Conservation (phyloP, 2,329 filamentous ascomycete genomes). For the Alternaria burnsii region DNA sequence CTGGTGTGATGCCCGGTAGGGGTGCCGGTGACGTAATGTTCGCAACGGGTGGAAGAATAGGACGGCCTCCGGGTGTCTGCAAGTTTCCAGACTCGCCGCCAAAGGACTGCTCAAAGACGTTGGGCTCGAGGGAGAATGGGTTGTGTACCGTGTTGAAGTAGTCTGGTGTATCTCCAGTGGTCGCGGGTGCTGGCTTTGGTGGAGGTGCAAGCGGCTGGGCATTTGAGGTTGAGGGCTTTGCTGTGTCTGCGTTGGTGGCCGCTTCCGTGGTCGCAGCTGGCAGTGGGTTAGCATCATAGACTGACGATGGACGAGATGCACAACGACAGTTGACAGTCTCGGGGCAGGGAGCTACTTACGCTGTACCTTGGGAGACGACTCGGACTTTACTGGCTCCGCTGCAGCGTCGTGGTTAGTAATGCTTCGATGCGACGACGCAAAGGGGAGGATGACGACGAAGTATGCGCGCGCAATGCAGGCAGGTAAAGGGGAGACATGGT, state of each 20-base stretch:
- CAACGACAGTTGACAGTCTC: constrained; percentile 9
- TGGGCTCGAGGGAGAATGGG: constrained; percentile 80
- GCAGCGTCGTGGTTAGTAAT: constrained; percentile 31
- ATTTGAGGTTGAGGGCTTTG: constrained; percentile 52
- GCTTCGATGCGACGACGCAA: constrained; percentile 15
- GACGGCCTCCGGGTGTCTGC: constrained; percentile 78
- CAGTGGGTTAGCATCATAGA: constrained; percentile 27
- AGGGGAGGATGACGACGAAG: constrained; percentile 23
- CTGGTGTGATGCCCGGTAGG: constrained; percentile 75
- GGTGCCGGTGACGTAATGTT: constrained; percentile 89
- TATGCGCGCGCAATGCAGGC: constrained; percentile 14
- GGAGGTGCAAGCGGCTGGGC: constrained; percentile 62
- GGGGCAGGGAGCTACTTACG: constrained; percentile 29
- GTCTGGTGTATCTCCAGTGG: constrained; percentile 56
- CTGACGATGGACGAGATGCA: constrained; percentile 2
- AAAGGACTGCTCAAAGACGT: constrained; percentile 97
- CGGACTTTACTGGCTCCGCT: constrained; percentile 38
- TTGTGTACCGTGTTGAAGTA: constrained; percentile 62
- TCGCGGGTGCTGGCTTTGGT: constrained; percentile 55
- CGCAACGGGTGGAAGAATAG: constrained; percentile 86
- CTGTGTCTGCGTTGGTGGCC: constrained; percentile 25
- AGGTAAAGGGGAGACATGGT: neutral
- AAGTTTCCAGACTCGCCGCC: constrained; percentile 56
- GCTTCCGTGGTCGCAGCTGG: constrained; percentile 35
- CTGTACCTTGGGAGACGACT: constrained; percentile 33